A percentile compares a stretch with the other conserved stretches of the same genome.
These are phyloP conservation scores for Venturia carpophila DNA, from an alignment of 2,329 filamentous ascomycete genomes.

Conservation along the genomic window DNA sequence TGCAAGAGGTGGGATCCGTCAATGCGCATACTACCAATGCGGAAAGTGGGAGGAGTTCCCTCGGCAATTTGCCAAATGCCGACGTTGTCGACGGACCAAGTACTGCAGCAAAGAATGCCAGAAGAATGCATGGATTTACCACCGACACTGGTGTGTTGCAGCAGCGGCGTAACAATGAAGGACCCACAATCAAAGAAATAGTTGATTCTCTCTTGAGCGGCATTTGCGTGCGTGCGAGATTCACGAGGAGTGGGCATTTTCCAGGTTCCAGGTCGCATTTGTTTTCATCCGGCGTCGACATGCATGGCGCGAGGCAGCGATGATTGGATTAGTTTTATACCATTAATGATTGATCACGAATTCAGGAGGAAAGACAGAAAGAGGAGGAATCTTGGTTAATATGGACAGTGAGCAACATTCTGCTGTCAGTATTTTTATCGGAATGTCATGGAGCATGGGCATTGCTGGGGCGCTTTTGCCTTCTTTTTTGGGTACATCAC, in stretches of 20 bases:
- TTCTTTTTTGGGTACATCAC: not conserved
- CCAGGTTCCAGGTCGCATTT: not conserved
- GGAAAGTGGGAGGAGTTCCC: constrained; percentile 98
- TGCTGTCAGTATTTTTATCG: constrained; percentile 3
- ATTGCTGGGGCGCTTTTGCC: not conserved
- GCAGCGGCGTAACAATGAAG: constrained; percentile 34
- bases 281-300: not conserved
- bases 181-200: not conserved
- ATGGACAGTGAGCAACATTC: not conserved
- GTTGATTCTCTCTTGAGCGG: not conserved
- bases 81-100: constrained; percentile 90
- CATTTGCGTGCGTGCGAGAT: constrained; percentile 5
- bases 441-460: constrained; percentile 2
- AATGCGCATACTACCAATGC: constrained; percentile 97
- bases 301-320: not conserved
- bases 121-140: constrained; percentile 97
- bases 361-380: constrained; percentile 1
- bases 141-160: constrained; percentile 93
- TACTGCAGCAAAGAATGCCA: constrained; percentile 99
- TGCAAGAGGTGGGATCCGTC: constrained; percentile 82
- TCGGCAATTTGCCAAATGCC: constrained; percentile 95
- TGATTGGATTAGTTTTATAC: constrained; percentile 12
- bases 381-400: constrained; percentile 2
- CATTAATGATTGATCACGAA: constrained; percentile 11
- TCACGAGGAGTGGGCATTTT: not conserved